Conservation (phyloP, 169 alveolate genomes). For the Besnoitia besnoiti region DNA sequence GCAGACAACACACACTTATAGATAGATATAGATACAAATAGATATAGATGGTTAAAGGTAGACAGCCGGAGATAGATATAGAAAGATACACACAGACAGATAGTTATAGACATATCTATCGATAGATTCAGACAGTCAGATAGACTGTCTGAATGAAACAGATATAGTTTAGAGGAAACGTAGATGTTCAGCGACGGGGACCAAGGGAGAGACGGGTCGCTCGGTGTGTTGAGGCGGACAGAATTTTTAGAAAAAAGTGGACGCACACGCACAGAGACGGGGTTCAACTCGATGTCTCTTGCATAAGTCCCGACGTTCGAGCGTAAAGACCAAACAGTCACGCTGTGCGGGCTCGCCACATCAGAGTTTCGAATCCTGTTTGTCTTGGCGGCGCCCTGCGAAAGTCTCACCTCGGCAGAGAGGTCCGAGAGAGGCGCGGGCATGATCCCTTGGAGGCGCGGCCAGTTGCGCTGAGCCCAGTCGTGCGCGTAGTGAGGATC, state of each 20-base stretch:
- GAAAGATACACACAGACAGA: not conserved
- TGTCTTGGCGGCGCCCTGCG: too few species aligned
- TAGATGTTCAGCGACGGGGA: not conserved
- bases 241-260: not conserved
- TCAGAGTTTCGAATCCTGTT: too few species aligned
- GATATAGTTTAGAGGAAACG: too few species aligned
- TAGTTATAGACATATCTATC: not conserved
- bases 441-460: slow-evolving; percentile 46
- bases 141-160: too few species aligned
- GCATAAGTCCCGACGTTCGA: too few species aligned
- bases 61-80: not conserved
- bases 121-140: too few species aligned
- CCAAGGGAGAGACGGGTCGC: not conserved
- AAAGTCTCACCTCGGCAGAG: not conserved
- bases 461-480: slow-evolving; percentile 60
- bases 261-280: too few species aligned
- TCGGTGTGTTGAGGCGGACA: not conserved
- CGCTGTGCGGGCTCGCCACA: too few species aligned
- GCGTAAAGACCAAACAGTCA: too few species aligned
- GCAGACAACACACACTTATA: not conserved
- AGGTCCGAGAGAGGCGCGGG: slow-evolving; percentile 36
- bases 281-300: too few species aligned
- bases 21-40: not conserved
- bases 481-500: slow-evolving; percentile 47
- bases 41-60: not conserved